phyloP scores from a whole-genome alignment of 2,329 filamentous ascomycete species.

The Trichophyton equinum region DNA sequence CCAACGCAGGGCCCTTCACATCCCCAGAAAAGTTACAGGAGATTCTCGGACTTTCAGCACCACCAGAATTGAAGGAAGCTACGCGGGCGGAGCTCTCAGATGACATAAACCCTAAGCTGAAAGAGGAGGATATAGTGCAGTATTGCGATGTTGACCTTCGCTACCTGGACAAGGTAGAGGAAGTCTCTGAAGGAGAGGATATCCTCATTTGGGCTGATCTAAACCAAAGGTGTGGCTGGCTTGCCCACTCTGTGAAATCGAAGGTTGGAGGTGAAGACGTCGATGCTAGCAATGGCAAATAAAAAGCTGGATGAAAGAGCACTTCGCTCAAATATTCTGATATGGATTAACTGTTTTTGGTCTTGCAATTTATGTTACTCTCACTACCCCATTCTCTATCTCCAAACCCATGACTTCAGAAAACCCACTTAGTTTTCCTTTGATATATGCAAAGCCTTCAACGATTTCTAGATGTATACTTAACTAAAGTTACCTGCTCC shows the following conservation, averaged over 20 bases:
- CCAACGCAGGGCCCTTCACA: background rate
- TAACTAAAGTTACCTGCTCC: no score
- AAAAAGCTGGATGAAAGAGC: background rate
- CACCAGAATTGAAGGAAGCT: background rate
- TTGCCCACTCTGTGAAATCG: background rate
- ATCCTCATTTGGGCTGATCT: background rate
- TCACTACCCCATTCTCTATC: no score
- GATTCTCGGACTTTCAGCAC: background rate
- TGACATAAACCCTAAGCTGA: no score
- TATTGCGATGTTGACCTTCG: background rate
- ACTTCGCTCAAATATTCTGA: background rate
- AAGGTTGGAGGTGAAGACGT: background rate
- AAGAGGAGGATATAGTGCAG: background rate
- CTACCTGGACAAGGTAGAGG: background rate
- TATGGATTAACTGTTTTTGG: no score
- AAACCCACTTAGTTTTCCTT: no score
- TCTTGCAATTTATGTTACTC: no score
- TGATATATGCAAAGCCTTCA: no score
- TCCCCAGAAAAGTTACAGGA: background rate
- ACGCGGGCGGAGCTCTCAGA: background rate
- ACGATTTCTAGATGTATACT: no score
- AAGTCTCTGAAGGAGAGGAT: background rate
- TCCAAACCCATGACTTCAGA: no score
- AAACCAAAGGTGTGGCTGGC: no score
- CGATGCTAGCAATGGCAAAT: background rate